Percentiles rank a stretch among this genome's conserved stretches.
Conservation (phyloP, 495 filamentous ascomycete species). For the Penicillium lagena region DNA sequence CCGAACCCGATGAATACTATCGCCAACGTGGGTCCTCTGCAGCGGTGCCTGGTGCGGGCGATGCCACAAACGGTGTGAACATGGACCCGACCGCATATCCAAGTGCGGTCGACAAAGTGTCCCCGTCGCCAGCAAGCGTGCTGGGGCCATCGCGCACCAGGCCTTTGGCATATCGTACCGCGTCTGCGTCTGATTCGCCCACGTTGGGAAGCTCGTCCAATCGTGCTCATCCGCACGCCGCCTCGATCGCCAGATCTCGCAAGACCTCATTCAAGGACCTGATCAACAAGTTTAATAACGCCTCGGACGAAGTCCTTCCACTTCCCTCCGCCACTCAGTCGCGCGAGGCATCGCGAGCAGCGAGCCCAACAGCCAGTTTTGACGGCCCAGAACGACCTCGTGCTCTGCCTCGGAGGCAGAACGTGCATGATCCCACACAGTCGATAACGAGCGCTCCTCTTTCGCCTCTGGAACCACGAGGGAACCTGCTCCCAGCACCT, state of each 20-base stretch:
- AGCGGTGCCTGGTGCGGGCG: conserved; percentile 15
- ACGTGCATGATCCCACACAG: conserved; percentile 12
- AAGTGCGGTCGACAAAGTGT: conserved; percentile 14
- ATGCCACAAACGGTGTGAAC: conserved; percentile 12
- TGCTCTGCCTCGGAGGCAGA: conserved; percentile 21
- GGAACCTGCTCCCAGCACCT: background rate
- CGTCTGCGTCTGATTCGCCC: conserved; percentile 25
- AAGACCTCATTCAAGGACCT: conserved; percentile 56
- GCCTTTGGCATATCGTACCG: conserved; percentile 24
- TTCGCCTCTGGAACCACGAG: background rate
- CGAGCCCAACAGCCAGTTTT: conserved; percentile 25
- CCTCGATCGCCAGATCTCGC: conserved; percentile 24
- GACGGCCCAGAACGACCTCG: conserved; percentile 18
- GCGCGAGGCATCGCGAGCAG: conserved; percentile 20
- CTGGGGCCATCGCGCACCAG: conserved; percentile 18
- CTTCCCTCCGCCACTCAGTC: conserved; percentile 29
- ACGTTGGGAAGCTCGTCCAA: conserved; percentile 12
- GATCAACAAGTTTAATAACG: conserved; percentile 55
- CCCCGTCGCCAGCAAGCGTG: conserved; percentile 22
- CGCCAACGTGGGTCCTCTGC: conserved; percentile 27
- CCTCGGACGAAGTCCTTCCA: conserved; percentile 46
- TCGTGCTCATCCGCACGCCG: conserved; percentile 7
- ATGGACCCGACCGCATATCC: conserved; percentile 12
- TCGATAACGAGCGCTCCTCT: background rate
- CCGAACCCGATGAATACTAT: conserved; percentile 51